Evolutionary conservation across 2,329 filamentous ascomycete genomes (phyloP), one percentile per base, ranked within the genome.

Genomic region (Shiraia bambusicola): DNA sequence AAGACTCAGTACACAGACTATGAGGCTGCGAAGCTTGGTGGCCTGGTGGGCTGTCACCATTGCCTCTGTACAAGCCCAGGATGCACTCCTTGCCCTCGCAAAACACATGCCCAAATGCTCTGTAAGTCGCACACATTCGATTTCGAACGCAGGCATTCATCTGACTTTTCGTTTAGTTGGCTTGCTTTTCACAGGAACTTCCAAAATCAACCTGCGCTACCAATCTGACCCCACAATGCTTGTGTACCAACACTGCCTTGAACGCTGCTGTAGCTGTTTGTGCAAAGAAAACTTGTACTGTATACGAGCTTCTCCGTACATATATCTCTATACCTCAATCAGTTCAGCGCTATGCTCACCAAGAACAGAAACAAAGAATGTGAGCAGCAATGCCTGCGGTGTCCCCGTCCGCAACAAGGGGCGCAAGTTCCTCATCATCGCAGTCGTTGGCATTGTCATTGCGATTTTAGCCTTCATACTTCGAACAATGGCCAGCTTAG

Each of bases 171-270:
- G n/a, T 34, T 3, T 17, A 60, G 57, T 26, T 59, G 26, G 19
- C 33, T 17, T 60, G 57, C 40, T 49, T 60, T 15, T 42, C 28
- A 17, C n/a, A 44, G 16, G 51, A 54, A 2, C 44, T 69, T 14
- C 52, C 63, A 4, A 50, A 59, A 45, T 73, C 71, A 1, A 48
- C 47, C 8, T 74, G 72, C 42, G 52, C 62, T 3, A 45, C 58
- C 1, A 68, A 71, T 3, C 58, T 74, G 39, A 58, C 63, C 31
- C 55, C 58, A 13, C 40, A 40, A 22, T 75, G 72, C 42, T 58
- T 74, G 15, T 75, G 72, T 47, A 63, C 53, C 2, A 61, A 72
- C 45, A 39, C 40, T 2, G 47, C 54, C 2, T 57, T 73, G 19
- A 65, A 63, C 15, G 47, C 43, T 0, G 47, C 56, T 15, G 54